Percentiles rank a stretch among this genome's conserved stretches.
These are phyloP conservation scores for Microcyclospora pomicola DNA, from an alignment of 2,329 filamentous ascomycete species.

Conservation along the genomic window DNA sequence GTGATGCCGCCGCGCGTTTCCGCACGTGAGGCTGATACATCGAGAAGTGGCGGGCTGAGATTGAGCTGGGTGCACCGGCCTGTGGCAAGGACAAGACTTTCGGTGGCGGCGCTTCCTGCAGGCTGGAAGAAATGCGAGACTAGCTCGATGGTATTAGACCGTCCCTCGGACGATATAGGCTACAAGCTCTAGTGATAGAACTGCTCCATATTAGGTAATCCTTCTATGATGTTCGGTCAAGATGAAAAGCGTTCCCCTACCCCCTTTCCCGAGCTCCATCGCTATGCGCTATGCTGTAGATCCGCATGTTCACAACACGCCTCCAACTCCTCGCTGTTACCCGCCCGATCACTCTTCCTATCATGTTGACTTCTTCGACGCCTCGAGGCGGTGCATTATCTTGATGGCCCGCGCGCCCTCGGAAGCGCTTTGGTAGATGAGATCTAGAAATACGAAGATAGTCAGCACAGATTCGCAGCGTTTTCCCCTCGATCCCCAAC, in stretches of 20 bases:
- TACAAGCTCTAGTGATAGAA: no score
- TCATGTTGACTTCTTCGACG: constrained; percentile 13
- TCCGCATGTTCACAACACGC: no score
- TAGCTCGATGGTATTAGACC: no score
- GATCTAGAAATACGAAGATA: constrained; percentile 5
- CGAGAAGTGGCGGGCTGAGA: constrained; percentile 18
- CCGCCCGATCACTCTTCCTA: no score
- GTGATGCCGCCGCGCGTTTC: constrained; percentile 13
- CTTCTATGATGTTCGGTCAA: no score
- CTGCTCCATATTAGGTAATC: no score
- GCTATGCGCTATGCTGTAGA: no score
- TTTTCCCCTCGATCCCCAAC: not conserved
- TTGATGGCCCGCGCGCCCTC: constrained; percentile 13
- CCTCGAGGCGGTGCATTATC: constrained; percentile 9
- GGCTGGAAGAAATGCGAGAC: no score
- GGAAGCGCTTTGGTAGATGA: constrained; percentile 16
- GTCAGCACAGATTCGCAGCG: constrained; percentile 3
- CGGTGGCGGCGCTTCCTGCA: not conserved
- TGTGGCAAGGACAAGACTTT: constrained; percentile 11
- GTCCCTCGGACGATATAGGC: no score
- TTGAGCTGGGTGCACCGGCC: constrained; percentile 11
- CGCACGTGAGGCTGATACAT: constrained; percentile 15
- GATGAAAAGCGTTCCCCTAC: no score
- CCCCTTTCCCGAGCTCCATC: no score
- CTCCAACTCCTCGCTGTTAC: no score